phyloP scores from a whole-genome alignment of 495 filamentous ascomycete species.

The Aspergillus incahuasiensis region DNA sequence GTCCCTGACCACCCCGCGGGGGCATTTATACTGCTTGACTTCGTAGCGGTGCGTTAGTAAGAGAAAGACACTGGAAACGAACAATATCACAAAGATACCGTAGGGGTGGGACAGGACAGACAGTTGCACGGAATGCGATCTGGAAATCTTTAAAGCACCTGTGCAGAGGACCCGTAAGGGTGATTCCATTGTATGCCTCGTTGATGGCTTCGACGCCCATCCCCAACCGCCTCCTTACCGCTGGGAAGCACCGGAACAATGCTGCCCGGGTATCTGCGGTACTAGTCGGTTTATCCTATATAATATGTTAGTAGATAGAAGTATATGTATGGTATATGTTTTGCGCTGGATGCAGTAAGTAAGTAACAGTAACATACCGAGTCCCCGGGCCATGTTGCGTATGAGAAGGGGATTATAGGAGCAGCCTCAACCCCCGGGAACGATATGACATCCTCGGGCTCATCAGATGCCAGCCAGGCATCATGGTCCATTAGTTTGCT shows the following conservation, averaged over 20 bases:
- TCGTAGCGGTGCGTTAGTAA: not conserved
- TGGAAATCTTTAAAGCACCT: conserved; percentile 1
- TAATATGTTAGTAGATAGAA: not conserved
- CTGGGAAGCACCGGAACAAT: not conserved
- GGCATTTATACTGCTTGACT: not conserved
- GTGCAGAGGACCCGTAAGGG: not conserved
- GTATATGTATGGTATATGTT: too few species aligned
- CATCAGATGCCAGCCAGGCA: not conserved
- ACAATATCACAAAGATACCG: too few species aligned
- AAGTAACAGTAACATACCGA: not conserved
- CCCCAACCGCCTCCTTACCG: not conserved
- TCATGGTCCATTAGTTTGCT: not conserved
- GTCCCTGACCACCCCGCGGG: too few species aligned
- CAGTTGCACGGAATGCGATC: conserved; percentile 2
- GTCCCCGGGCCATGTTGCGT: not conserved
- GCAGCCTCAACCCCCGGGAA: not conserved
- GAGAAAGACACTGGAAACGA: too few species aligned
- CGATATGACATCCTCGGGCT: not conserved
- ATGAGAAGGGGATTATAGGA: not conserved
- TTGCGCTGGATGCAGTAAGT: too few species aligned
- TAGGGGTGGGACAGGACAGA: not conserved
- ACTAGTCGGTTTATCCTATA: not conserved
- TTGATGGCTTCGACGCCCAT: conserved; percentile 1
- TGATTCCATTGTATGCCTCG: conserved; percentile 2
- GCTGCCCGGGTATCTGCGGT: not conserved